Percentiles rank a stretch among this genome's conserved stretches.
These are phyloP conservation scores for Penicillium daleae DNA, from an alignment of 495 filamentous ascomycete genomes.

Conservation along the genomic window DNA sequence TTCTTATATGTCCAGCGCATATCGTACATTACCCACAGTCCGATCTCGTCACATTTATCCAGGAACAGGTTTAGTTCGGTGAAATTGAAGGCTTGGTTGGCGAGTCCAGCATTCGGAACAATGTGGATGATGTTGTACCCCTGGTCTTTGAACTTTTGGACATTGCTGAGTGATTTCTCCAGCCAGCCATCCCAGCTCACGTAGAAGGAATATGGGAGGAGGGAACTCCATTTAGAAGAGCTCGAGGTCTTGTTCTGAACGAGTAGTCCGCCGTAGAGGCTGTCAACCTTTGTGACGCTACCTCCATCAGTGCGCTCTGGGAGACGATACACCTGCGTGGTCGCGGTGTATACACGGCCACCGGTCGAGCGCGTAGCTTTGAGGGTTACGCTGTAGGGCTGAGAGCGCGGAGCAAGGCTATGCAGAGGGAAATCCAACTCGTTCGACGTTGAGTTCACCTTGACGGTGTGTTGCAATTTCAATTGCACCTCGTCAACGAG, in stretches of 20 bases:
- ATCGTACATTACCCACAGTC: conserved; percentile 68
- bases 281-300: conserved; percentile 66
- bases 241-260: conserved; percentile 40
- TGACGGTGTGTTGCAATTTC: conserved; percentile 28
- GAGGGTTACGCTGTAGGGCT: conserved; percentile 46
- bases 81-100: conserved; percentile 32
- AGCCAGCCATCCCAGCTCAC: conserved; percentile 61
- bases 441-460: conserved; percentile 49
- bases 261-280: conserved; percentile 58
- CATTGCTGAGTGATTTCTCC: conserved; percentile 30
- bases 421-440: conserved; percentile 52
- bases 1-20: conserved; percentile 66
- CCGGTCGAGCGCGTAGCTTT: conserved; percentile 16
- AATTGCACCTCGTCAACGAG: conserved; percentile 23
- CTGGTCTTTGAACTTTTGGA: conserved; percentile 50
- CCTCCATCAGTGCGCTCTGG: conserved; percentile 57
- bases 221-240: conserved; percentile 42
- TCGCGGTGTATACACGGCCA: conserved; percentile 42
- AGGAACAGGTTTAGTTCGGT: conserved; percentile 53
- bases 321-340: conserved; percentile 56
- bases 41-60: conserved; percentile 55
- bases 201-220: conserved; percentile 70
- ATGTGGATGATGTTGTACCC: conserved; percentile 61
- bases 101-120: conserved; percentile 39
- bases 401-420: conserved; percentile 45